Base-by-base conservation (phyloP, 495 filamentous ascomycete genomes). In the Aspergillus wentii region DNA sequence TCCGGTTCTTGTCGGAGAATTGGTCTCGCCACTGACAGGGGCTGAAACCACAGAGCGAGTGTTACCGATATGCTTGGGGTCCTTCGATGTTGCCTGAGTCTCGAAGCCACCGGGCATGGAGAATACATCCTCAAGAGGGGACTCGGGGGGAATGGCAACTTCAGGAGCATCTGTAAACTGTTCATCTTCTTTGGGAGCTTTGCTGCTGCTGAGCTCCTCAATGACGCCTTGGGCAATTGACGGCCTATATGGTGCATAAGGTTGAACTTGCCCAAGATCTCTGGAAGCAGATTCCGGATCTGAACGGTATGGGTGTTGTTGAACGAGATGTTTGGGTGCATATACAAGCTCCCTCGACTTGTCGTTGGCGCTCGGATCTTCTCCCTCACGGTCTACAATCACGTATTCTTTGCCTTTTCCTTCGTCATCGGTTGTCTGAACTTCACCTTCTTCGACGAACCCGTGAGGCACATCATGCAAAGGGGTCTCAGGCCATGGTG, bases 101-200 rank as follows among this genome's bases (percentile, higher is more conserved):
- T 63, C 58, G 33, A 72, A 72, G 10, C 53, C 60, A 37, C 64
- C 69, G 13, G 68, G 68, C 65, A 69, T 66, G 15, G 52, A 55
- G 35, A 59, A 54, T 14, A 46, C 49, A 39, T 61, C 55, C 16
- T 38, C 21, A 29, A 5, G n/a, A 22, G 20, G 20, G 8, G 17
- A 25, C 16, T 17, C 14, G 30, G 14, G 22, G 11, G 5, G 6
- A 25, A 25, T 5, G 5, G 5, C 22, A n/a, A 29, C 26, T n/a
- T 29, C 26, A 5, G 26, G 26, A 4, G 26, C 26, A n/a, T 29
- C 11, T n/a, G 4, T 29, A 29, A 4, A 4, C 5, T 29, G 4
- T 5, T 41, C 30, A n/a, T 17, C 22, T 2, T 27, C 31, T 28
- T 35, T 32, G 9, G 41, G 34, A 4, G 43, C 28, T 9, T 38